Base-by-base conservation (phyloP, 768 basidiomycete genomes). In the Cyclocybe cylindracea region DNA sequence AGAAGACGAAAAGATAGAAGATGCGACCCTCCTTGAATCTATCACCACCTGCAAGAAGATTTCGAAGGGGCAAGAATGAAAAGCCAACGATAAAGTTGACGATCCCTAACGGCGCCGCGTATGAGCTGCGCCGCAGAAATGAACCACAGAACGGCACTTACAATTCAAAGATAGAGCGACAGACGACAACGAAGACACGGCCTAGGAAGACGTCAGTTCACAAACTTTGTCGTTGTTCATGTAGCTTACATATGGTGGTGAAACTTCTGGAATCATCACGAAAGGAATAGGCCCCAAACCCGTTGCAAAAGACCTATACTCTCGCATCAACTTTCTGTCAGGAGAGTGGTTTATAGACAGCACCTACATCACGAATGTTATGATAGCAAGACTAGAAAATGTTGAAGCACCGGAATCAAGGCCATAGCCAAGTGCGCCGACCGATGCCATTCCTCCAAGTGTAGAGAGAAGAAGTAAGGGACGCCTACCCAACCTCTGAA, bases 261-360 rank as follows among this genome's bases (percentile, higher is more conserved):
- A 87, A 16, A 97, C 84, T 63, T 98, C 94, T 11, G 94, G 85
- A 32, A 96, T 85, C 67, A 98, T 86, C 36, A 98, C 84, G 63
- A 94, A 98, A 0, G 96, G 95, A 33, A 98, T 73, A 2, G 96
- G 94, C 1, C 96, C 96, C 13, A 98, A 77, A 2, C 95, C 96
- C 33, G 89, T 70, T 1, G 94, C 91, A 68, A 95, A 98, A 1
- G 91, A 89, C 69, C 90, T 91, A 8, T 5, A 41, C 35, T 51
- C 36, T 5, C 39, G 10, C 13, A 36, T 45, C 10, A 48, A n/a
- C 46, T 39, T 1, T 51, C 44, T 19, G 31, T 9, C 37, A 36
- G 18, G 14, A 45, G 42, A 52, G 29, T 5, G 24, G 24, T 24
- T 24, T 5, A 24, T 24, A 5, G 24, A 24, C 3, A 5, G 24